Percentiles rank a stretch among this genome's conserved stretches.
Conservation (phyloP, 768 basidiomycete species). For the Amanita brunnescens region DNA sequence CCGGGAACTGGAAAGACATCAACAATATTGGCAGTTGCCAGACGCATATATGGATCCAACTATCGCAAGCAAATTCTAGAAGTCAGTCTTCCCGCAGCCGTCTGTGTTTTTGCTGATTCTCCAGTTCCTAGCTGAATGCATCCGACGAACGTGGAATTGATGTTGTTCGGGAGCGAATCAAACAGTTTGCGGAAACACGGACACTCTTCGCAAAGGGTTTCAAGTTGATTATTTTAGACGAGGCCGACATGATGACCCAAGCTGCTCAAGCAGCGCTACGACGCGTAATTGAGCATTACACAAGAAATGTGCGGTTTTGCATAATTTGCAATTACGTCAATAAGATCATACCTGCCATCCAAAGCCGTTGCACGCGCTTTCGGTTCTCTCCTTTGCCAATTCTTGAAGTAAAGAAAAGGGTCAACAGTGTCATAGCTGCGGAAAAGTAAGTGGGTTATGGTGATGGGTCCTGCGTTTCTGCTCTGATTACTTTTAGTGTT, state of each 20-base stretch:
- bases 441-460: slow-evolving; percentile 54
- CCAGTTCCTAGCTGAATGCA: slow-evolving; percentile 69
- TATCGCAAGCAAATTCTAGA: slow-evolving; percentile 93
- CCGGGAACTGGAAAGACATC: slow-evolving; percentile 99
- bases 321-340: slow-evolving; percentile 99
- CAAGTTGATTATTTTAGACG: slow-evolving; percentile 97
- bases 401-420: slow-evolving; percentile 73
- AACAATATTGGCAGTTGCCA: slow-evolving; percentile 91
- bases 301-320: slow-evolving; percentile 97
- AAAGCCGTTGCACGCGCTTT: slow-evolving; percentile 96
- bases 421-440: slow-evolving; percentile 68
- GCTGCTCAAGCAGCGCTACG: slow-evolving; percentile 95
- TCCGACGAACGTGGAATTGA: slow-evolving; percentile 99
- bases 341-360: slow-evolving; percentile 97
- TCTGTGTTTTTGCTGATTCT: slow-evolving; percentile 1
- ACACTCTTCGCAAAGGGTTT: slow-evolving; percentile 88
- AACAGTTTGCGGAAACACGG: slow-evolving; percentile 94
- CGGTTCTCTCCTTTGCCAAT: slow-evolving; percentile 91
- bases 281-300: slow-evolving; percentile 97
- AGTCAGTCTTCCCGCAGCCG: slow-evolving; percentile 31
- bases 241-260: slow-evolving; percentile 99
- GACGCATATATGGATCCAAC: slow-evolving; percentile 83
- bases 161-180: slow-evolving; percentile 97
- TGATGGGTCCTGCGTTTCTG: neutral
- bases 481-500: slow-evolving; percentile 45